Conservation (phyloP, 1,284 basidiomycete species). For the Wolfiporia cocos region DNA sequence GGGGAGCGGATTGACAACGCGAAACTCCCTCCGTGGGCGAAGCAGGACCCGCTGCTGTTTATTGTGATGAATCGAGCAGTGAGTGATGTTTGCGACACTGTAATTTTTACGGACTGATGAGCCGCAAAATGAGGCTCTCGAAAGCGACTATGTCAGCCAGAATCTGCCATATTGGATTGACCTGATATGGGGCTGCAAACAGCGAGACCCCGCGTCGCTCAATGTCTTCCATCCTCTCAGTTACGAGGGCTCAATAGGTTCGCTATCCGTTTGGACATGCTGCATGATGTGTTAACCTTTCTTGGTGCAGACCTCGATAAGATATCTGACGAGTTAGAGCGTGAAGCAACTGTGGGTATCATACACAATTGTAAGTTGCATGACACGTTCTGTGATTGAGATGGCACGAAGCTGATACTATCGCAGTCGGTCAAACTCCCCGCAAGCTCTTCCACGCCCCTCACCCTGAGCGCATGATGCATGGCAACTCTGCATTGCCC, state of each 20-base stretch:
- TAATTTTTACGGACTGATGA: conserved; percentile 1
- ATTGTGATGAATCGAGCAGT: conserved; percentile 78
- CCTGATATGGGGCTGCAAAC: conserved; percentile 84
- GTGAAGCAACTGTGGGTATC: conserved; percentile 89
- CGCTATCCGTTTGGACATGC: conserved; percentile 8
- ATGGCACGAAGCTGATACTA: not conserved
- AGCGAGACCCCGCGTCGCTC: conserved; percentile 71
- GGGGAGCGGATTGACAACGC: conserved; percentile 87
- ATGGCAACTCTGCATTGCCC: conserved; percentile 66
- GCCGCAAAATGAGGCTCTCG: conserved; percentile 62
- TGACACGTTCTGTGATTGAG: not conserved
- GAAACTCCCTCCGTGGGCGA: conserved; percentile 89
- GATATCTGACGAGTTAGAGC: conserved; percentile 82
- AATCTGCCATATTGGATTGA: conserved; percentile 91
- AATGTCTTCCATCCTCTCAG: conserved; percentile 95
- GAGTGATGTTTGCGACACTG: conserved; percentile 6
- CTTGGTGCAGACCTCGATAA: conserved; percentile 75
- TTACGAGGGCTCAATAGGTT: conserved; percentile 88
- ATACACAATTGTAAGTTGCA: conserved; percentile 84
- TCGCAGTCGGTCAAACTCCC: conserved; percentile 83
- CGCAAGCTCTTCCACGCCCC: conserved; percentile 81
- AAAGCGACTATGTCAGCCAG: conserved; percentile 86
- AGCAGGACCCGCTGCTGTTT: conserved; percentile 81
- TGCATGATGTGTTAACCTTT: not conserved
- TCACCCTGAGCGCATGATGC: conserved; percentile 73